These are phyloP conservation scores for Cinnamomum micranthum DNA, from an alignment of 164 flowering plant genomes.

Conservation along the genomic window DNA sequence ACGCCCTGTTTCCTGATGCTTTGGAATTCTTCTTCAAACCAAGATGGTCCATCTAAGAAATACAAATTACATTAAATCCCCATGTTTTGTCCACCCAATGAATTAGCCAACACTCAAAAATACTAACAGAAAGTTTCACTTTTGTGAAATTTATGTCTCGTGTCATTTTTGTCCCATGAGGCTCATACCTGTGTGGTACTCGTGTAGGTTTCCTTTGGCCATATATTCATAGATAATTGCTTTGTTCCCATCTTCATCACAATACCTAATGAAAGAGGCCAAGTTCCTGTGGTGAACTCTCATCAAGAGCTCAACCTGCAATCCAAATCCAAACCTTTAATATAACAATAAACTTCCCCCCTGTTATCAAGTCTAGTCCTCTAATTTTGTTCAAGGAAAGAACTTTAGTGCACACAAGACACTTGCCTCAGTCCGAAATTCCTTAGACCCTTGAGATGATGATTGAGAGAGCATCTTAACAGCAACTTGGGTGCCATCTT, in stretches of 20 bases:
- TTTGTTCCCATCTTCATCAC: conserved; percentile 29
- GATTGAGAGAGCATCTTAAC: conserved; percentile 44
- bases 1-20: no score
- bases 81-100: no score
- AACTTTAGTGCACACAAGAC: no score
- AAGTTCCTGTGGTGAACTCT: conserved; percentile 45
- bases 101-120: no score
- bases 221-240: conserved; percentile 48
- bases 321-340: neutral
- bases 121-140: no score
- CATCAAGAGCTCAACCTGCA: conserved; percentile 37
- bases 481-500: conserved; percentile 34
- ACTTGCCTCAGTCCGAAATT: conserved; percentile 42
- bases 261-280: conserved; percentile 45
- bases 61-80: no score
- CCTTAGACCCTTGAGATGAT: conserved; percentile 32
- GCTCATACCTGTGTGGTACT: conserved; percentile 31
- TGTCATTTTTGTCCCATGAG: no score
- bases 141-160: no score
- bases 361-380: neutral
- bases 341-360: no score
- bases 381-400: neutral
- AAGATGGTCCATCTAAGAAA: no score
- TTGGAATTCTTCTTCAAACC: no score
- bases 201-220: conserved; percentile 37